Conservation (phyloP, 2,329 filamentous ascomycete species). For the Coccinonectria pachysandricola region DNA sequence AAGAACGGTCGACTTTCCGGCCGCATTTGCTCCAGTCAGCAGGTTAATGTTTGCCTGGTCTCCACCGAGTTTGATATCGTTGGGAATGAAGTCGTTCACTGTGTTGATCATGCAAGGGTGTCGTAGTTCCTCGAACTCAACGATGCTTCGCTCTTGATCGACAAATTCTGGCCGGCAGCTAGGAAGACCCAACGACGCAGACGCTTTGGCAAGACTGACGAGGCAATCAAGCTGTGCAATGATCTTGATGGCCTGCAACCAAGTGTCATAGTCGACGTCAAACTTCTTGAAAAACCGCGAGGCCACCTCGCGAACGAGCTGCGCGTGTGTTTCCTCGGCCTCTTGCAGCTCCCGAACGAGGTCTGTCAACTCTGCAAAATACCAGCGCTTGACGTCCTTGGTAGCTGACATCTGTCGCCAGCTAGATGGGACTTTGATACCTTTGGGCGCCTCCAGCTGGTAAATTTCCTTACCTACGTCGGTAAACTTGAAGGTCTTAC, state of each 20-base stretch:
- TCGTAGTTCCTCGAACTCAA: constrained; percentile 87
- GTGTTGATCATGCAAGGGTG: constrained; percentile 90
- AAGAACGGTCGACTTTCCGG: constrained; percentile 91
- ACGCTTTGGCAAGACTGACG: constrained; percentile 85
- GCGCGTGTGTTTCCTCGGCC: constrained; percentile 84
- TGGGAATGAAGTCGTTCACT: constrained; percentile 91
- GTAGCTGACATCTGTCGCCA: constrained; percentile 98
- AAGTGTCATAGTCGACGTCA: constrained; percentile 73
- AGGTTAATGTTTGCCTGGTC: constrained; percentile 73
- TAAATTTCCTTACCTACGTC: constrained; percentile 97
- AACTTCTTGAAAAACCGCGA: constrained; percentile 78
- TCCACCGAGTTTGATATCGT: constrained; percentile 82
- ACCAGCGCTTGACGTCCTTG: constrained; percentile 82
- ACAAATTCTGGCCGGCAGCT: constrained; percentile 85
- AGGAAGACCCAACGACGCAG: constrained; percentile 70
- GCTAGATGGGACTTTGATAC: constrained; percentile 69
- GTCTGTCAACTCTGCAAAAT: constrained; percentile 71
- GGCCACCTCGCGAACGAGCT: constrained; percentile 81
- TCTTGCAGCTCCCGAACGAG: constrained; percentile 86
- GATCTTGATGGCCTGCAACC: constrained; percentile 84
- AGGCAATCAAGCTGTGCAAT: constrained; percentile 90
- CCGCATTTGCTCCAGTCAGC: constrained; percentile 91
- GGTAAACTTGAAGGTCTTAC: constrained; percentile 60
- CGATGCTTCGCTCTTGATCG: constrained; percentile 69
- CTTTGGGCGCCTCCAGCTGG: constrained; percentile 84